Base-by-base conservation (phyloP, 306 rosid genomes). In the Senna siamea region DNA sequence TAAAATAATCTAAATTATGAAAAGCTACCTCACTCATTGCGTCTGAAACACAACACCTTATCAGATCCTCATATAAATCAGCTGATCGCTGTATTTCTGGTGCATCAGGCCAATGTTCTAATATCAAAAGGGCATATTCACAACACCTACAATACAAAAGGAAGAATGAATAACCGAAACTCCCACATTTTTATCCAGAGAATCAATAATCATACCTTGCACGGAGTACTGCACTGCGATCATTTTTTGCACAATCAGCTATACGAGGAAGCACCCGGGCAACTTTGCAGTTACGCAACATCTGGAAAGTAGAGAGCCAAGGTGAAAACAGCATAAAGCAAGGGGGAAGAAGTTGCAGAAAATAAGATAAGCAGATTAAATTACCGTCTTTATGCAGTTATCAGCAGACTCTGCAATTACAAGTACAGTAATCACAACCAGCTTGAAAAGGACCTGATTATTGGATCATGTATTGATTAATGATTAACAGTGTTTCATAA, bases 391-490 rank as follows among this genome's bases (percentile, higher is more conserved):
- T 73, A 95, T 87, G 88, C 99, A 95, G 82, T 86, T 90, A 82
- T 95, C 99, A 15, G 99, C 93, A 75, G 98, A 95, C 85, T 95
- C 99, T 59, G 93, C 93, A 86, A 95, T 95, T 83, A 95, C 99
- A 83, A 95, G 99, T 75, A 95, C 99, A 76, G 99, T 95, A 73
- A 95, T 95, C 85, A 95, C 98, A 79, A 95, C 99, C 81, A 95
- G 87, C 98, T 95, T 95, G 92, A 95, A 87, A 86, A 95, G 93
- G 71, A 86, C 96, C 99, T 95, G 99, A 70, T 90, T 46, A 80
- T 76, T 78, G 81, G 67, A 56, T 64, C 64, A 77, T 35, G 76
- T 52, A 72, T 75, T 76, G 47, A 60, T 60, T 60, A 60, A 1
- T 60, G 37, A 85, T 74, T 66, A 74, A 73, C 74, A 81, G 46